Conservation (phyloP, 2,329 filamentous ascomycete genomes). For the Epichloe glyceriae region DNA sequence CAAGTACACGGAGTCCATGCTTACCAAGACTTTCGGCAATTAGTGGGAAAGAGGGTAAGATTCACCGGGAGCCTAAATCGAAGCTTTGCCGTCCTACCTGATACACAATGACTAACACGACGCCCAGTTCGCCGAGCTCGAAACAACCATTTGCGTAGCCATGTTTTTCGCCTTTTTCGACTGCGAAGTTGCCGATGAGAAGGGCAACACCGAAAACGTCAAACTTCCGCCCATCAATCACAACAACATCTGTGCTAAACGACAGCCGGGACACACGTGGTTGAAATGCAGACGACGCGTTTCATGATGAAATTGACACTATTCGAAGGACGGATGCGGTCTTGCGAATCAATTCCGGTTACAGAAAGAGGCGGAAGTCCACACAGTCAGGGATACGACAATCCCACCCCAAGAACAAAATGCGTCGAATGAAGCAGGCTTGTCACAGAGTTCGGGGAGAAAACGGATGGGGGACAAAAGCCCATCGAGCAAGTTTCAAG, state of each 20-base stretch:
- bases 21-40: background rate
- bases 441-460: too few relatives aligned
- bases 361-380: too few relatives aligned
- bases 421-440: too few relatives aligned
- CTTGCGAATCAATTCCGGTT: too few relatives aligned
- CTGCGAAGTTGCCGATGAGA: conserved; percentile 27
- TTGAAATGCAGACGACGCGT: conserved; percentile 4
- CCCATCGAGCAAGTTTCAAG: too few relatives aligned
- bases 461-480: too few relatives aligned
- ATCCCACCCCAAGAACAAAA: too few relatives aligned
- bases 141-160: conserved; percentile 35
- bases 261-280: conserved; percentile 7
- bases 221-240: conserved; percentile 7
- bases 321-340: too few relatives aligned
- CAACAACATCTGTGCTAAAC: conserved; percentile 9
- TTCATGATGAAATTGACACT: too few relatives aligned
- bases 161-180: conserved; percentile 37
- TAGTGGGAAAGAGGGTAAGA: conserved; percentile 6
- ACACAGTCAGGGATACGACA: too few relatives aligned
- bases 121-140: conserved; percentile 36
- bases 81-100: background rate
- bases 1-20: background rate
- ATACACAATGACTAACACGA: too few relatives aligned
- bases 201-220: conserved; percentile 17
- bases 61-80: too few relatives aligned